A percentile compares a stretch with the other conserved stretches of the same genome.
phyloP scores from a whole-genome alignment of 768 basidiomycete species.

The Mycena filopes region DNA sequence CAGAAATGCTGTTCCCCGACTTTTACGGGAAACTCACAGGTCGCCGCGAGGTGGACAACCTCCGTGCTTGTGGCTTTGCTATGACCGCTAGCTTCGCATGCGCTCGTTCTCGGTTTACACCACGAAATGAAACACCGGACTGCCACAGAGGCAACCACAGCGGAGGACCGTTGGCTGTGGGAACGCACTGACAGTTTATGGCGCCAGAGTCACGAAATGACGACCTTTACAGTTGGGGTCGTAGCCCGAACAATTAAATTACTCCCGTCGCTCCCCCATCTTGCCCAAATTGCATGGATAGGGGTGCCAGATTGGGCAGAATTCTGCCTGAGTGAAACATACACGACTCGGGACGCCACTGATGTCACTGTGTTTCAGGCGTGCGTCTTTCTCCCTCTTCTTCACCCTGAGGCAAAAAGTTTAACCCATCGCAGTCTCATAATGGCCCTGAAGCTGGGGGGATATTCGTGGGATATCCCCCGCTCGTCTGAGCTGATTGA shows the following conservation, averaged over 20 bases:
- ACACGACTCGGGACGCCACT: neutral
- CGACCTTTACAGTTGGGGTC: neutral
- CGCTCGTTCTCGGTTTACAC: constrained; percentile 12
- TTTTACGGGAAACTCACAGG: neutral
- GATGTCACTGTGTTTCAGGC: neutral
- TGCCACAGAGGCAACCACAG: neutral
- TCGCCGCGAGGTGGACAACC: neutral
- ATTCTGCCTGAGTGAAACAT: constrained; percentile 18
- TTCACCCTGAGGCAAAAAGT: neutral
- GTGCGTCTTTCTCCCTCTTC: neutral
- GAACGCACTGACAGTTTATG: constrained; percentile 11
- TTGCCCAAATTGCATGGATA: neutral
- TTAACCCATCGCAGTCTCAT: constrained; percentile 3
- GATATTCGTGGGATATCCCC: constrained; percentile 10
- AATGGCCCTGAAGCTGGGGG: constrained; percentile 3
- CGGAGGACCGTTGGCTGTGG: neutral
- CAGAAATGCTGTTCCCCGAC: neutral
- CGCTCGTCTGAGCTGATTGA: constrained; percentile 9
- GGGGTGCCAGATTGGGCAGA: constrained; percentile 13
- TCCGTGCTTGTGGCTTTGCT: constrained; percentile 6
- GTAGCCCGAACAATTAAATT: constrained; percentile 5
- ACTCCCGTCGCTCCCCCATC: neutral
- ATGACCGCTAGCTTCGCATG: constrained; percentile 7
- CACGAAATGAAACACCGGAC: constrained; percentile 24
- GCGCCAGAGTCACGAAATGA: constrained; percentile 18